phyloP scores from a whole-genome alignment of 495 filamentous ascomycete species.

The Penicillium canescens region DNA sequence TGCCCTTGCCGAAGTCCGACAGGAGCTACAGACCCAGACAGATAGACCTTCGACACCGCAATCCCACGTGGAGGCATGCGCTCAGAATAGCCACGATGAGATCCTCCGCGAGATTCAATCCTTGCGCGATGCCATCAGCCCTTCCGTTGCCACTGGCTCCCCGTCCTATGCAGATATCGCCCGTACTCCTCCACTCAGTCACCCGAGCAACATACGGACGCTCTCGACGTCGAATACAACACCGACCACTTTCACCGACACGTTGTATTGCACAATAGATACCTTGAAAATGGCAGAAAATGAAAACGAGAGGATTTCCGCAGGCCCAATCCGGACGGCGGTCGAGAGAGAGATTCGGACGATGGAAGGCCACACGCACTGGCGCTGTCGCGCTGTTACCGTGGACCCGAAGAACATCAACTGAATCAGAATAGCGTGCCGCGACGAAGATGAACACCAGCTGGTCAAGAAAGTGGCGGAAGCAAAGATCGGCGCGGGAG shows the following conservation, averaged over 20 bases:
- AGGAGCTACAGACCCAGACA: slow-evolving; percentile 13
- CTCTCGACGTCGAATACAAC: slow-evolving; percentile 16
- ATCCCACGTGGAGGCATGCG: slow-evolving; percentile 5
- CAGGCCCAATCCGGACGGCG: slow-evolving; percentile 23
- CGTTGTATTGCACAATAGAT: slow-evolving; percentile 24
- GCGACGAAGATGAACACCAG: slow-evolving; percentile 25
- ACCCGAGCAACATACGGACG: slow-evolving; percentile 19
- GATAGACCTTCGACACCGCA: slow-evolving; percentile 14
- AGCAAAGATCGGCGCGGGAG: slow-evolving; percentile 18
- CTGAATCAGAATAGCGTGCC: slow-evolving; percentile 26
- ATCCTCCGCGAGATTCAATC: slow-evolving; percentile 20
- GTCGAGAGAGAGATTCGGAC: slow-evolving; percentile 29
- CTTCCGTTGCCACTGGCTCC: background rate
- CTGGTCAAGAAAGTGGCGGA: slow-evolving; percentile 28
- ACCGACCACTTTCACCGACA: slow-evolving; percentile 21
- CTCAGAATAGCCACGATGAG: slow-evolving; percentile 12
- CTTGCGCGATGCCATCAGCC: slow-evolving; percentile 15
- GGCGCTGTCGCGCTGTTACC: slow-evolving; percentile 30
- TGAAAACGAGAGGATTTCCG: slow-evolving; percentile 19
- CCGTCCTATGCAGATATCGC: slow-evolving; percentile 23
- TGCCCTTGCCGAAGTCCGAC: slow-evolving; percentile 16
- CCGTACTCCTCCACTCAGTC: slow-evolving; percentile 17
- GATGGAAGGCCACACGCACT: slow-evolving; percentile 20
- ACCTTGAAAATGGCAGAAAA: slow-evolving; percentile 24
- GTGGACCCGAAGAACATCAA: slow-evolving; percentile 22